These are phyloP conservation scores for Alternaria sp. DNA, from an alignment of 2,329 filamentous ascomycete genomes.

Conservation along the genomic window DNA sequence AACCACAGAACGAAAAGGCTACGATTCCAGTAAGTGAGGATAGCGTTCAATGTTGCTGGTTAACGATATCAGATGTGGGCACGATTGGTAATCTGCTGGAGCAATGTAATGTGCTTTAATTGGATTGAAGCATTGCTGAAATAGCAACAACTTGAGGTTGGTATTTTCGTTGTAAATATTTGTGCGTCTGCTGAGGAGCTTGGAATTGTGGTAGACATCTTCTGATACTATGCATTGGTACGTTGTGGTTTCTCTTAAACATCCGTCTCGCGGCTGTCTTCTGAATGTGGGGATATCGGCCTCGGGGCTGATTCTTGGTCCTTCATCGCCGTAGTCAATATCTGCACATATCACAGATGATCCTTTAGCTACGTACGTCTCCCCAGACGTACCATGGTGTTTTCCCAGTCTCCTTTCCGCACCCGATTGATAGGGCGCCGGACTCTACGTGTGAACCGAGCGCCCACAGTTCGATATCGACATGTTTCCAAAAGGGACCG, in stretches of 20 bases:
- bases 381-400: background rate
- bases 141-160: too few relatives aligned
- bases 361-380: background rate
- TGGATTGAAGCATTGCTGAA: too few relatives aligned
- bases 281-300: background rate
- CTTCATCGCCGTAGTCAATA: background rate
- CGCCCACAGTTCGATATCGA: background rate
- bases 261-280: background rate
- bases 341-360: background rate
- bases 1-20: constrained; percentile 22
- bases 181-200: background rate
- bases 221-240: background rate
- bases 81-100: constrained; percentile 27
- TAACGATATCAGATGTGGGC: too few relatives aligned
- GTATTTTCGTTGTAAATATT: too few relatives aligned
- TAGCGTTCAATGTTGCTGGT: too few relatives aligned
- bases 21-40: background rate
- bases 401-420: background rate
- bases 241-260: background rate
- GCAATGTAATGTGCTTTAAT: too few relatives aligned
- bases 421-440: background rate
- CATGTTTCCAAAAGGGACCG: background rate
- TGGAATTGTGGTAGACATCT: background rate
- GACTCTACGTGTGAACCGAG: background rate
- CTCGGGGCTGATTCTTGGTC: background rate